Evolutionary conservation across 2,329 filamentous ascomycete genomes (phyloP), one percentile per base, ranked within the genome.

Genomic region (Alternaria consortialis): DNA sequence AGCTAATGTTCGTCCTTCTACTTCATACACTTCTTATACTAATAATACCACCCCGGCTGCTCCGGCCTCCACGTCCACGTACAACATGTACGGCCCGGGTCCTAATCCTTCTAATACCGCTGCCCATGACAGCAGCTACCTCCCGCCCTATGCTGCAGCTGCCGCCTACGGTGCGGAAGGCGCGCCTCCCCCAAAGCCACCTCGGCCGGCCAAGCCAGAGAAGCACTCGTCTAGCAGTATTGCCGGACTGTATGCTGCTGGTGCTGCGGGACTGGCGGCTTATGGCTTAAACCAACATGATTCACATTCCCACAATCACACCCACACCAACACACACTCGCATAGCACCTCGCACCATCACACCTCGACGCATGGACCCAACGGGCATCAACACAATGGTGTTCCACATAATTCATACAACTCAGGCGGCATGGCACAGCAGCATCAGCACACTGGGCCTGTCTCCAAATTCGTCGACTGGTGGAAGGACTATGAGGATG

Each of bases 401-500:
- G 20, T 54, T 17, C 54, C 56, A 12, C 62, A 69, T 7, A 73
- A 69, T 34, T 54, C 67, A 8, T 75, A 71, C 44, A 67, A 66
- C 62, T 62, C 70, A 25, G 76, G 76, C 20, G 74, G 75, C 11
- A 80, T 85, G 72, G 81, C 81, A 32, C 81, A 83, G 58, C 68
- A 61, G 46, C 85, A 86, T 65, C 83, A 84, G 53, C 86, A 86
- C 58, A 81, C 81, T 44, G 87, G 87, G 0, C 85, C 88, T 0
- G 79, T 90, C 1, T 81, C 80, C 37, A 84, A 80, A 51, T 81
- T 88, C 31, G 81, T 87, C 39, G 85, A 86, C 68, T 90, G 84
- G 81, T 89, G 85, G 85, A 87, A 83, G 71, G 88, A 86, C 63
- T 83, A 87, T 1, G 87, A 90, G 63, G 88, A 87, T n/a, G 86